Conservation (phyloP, 768 basidiomycete genomes). For the Lactifluus volemus region DNA sequence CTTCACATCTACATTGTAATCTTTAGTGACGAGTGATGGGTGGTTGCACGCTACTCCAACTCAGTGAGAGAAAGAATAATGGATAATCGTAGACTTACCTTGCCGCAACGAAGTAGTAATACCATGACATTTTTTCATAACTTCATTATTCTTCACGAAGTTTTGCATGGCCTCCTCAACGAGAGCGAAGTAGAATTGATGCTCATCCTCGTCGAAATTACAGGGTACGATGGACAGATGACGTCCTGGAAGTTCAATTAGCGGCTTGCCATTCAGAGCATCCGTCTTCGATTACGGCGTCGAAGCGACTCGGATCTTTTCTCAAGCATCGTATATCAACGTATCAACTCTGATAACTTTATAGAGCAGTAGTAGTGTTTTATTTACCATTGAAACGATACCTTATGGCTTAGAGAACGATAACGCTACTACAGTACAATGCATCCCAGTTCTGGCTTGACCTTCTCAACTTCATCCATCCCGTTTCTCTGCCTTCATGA, state of each 20-base stretch:
- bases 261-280: slow-evolving; percentile 63
- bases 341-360: background rate
- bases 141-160: slow-evolving; percentile 43
- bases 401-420: background rate
- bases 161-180: slow-evolving; percentile 51
- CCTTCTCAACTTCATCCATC: background rate
- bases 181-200: slow-evolving; percentile 67
- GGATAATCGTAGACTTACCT: slow-evolving; percentile 39
- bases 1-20: slow-evolving; percentile 68
- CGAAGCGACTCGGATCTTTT: slow-evolving; percentile 45
- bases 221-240: slow-evolving; percentile 65
- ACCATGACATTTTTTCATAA: slow-evolving; percentile 54
- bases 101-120: slow-evolving; percentile 78
- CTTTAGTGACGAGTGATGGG: slow-evolving; percentile 71
- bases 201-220: slow-evolving; percentile 67
- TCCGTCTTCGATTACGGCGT: slow-evolving; percentile 73
- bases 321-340: background rate
- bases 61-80: background rate
- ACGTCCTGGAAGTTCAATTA: slow-evolving; percentile 74
- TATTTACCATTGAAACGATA: background rate
- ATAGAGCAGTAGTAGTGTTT: background rate
- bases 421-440: too few species aligned
- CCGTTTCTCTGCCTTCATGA: background rate
- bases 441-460: background rate
- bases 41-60: slow-evolving; percentile 72